A percentile compares a stretch with the other conserved stretches of the same genome.
Conservation (phyloP, 345 rosid genomes). For the Euphorbia peplus region DNA sequence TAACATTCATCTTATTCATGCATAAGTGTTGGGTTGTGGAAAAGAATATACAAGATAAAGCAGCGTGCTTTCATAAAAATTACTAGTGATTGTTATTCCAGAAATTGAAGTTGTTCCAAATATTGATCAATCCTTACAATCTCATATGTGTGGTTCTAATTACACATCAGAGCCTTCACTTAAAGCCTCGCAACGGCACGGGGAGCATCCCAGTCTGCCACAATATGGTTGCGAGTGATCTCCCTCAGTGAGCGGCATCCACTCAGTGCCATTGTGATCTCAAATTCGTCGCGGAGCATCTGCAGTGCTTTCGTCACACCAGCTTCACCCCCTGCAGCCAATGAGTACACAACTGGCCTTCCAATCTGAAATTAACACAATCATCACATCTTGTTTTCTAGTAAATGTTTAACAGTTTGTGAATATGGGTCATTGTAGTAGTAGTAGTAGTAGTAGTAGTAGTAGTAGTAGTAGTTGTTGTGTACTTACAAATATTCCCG, state of each 20-base stretch:
- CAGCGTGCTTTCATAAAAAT: slow-evolving; percentile 7
- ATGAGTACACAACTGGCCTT: slow-evolving; percentile 78
- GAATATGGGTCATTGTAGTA: too few relatives aligned
- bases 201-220: slow-evolving; percentile 70
- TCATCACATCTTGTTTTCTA: neutral
- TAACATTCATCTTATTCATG: neutral
- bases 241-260: slow-evolving; percentile 84
- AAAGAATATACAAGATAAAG: slow-evolving; percentile 9
- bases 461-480: neutral
- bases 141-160: neutral
- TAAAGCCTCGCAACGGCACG: slow-evolving; percentile 14
- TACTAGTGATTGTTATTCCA: neutral
- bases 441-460: neutral
- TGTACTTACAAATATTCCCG: slow-evolving; percentile 83
- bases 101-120: neutral
- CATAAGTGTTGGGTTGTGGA: neutral
- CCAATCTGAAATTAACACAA: slow-evolving; percentile 52
- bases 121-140: slow-evolving; percentile 8
- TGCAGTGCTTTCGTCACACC: slow-evolving; percentile 66
- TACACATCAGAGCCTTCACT: neutral
- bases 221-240: slow-evolving; percentile 69
- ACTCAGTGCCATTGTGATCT: slow-evolving; percentile 85
- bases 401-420: neutral
- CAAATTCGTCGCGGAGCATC: slow-evolving; percentile 80
- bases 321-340: slow-evolving; percentile 79